Evolutionary conservation across 108 stramenopile species (phyloP).

Genomic region (Seminavis robusta): DNA sequence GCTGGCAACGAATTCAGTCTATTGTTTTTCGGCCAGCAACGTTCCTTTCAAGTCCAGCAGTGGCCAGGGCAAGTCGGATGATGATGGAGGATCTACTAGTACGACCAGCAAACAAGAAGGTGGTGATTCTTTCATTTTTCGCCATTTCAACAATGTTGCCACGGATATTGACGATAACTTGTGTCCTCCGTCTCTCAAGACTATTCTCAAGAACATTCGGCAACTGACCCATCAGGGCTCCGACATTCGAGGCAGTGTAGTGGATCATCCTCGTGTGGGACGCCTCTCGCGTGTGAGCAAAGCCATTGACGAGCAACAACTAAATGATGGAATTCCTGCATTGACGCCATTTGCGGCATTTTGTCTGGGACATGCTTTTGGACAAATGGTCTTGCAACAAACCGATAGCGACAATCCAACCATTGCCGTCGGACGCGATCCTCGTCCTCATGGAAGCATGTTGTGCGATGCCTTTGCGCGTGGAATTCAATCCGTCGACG

Average conservation of each 20-base stretch:
- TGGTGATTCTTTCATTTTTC: too few species aligned
- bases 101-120: too few species aligned
- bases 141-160: too few species aligned
- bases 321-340: conserved; percentile 7
- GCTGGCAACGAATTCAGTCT: too few species aligned
- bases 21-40: too few species aligned
- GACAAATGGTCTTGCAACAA: conserved; percentile 21
- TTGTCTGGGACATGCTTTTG: conserved; percentile 69
- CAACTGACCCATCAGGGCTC: too few species aligned
- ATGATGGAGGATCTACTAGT: too few species aligned
- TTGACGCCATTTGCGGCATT: conserved; percentile 75
- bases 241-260: conserved; percentile 59
- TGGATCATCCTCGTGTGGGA: conserved; percentile 35
- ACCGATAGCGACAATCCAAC: conserved; percentile 13
- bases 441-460: conserved; percentile 58
- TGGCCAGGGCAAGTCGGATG: too few species aligned
- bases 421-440: conserved; percentile 73
- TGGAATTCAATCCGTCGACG: conserved; percentile 50
- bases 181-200: too few species aligned
- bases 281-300: conserved; percentile 33
- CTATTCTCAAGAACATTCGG: too few species aligned
- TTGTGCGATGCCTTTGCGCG: conserved; percentile 68
- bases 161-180: too few species aligned
- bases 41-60: too few species aligned
- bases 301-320: conserved; percentile 12